Base-by-base conservation (phyloP, 1,284 basidiomycete genomes). In the Sparassis latifolia region DNA sequence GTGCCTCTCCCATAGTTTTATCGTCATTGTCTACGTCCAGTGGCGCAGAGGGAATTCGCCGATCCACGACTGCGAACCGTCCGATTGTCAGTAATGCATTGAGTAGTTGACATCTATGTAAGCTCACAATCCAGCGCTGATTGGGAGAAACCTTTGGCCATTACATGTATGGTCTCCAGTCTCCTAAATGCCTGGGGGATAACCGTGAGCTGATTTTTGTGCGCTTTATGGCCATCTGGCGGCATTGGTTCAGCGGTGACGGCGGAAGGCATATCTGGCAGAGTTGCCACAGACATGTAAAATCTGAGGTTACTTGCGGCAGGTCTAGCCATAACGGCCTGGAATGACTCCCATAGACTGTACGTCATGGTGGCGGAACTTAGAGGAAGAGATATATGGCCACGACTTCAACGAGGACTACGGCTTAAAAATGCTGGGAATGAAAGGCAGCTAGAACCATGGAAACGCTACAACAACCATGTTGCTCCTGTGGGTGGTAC, bases 181-280 rank as follows among this genome's bases (percentile, higher is more conserved):
- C 68, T 69, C 54, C 82, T 69, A 60, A 73, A 76, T 31, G 62
- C 56, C 52, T 80, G 76, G 5, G 76, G 71, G 37, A 68, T 69
- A 44, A 79, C 64, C 27, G 66, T 64, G 10, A 84, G 66, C 35
- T 62, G 52, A 56, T 76, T 75, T 28, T 61, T 56, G 56, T 77
- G 74, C 52, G 71, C 72, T 55, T 71, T 76, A 51, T 76, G 70
- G 30, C 73, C 74, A 4, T 58, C 47, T 2, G 70, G 66, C 12
- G 76, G 77, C 53, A 71, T 59, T 28, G 54, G 42, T 2, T 70
- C 68, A n/a, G 69, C 65, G 41, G 57, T 58, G 27, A 64, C 54
- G 49, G 67, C 64, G 40, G 71, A 63, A 12, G 56, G 57, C 69
- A 85, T 75, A 5, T 50, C 52, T 0, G 84, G 82, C 28, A 85